phyloP scores from a whole-genome alignment of 371 early-diverging fungal species.

The Mortierella sp. region DNA sequence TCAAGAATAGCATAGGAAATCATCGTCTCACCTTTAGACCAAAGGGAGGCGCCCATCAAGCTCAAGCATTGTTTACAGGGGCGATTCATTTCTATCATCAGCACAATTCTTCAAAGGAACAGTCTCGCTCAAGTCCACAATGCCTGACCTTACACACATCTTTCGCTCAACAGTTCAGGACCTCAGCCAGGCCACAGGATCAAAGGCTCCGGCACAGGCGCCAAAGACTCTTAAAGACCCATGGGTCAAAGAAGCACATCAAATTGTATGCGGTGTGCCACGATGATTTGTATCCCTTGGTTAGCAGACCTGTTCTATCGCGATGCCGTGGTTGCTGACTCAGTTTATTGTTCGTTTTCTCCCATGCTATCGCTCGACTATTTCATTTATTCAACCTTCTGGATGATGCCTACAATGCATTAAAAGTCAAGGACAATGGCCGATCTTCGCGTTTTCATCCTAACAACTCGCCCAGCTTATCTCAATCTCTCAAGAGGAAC shows the following conservation, averaged over 20 bases:
- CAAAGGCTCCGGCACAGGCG: neutral
- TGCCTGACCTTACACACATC: slow-evolving; percentile 50
- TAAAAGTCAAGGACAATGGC: slow-evolving; percentile 47
- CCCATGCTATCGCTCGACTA: neutral
- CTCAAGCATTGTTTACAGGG: too few species aligned
- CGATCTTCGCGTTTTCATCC: slow-evolving; percentile 43
- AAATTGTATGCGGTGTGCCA: slow-evolving; percentile 32
- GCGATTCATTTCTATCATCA: too few species aligned
- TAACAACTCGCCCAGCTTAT: slow-evolving; percentile 47
- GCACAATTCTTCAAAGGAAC: too few species aligned
- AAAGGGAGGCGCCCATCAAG: too few species aligned
- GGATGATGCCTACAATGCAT: neutral
- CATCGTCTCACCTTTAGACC: too few species aligned
- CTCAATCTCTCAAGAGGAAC: slow-evolving; percentile 34
- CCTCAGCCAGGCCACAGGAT: slow-evolving; percentile 27
- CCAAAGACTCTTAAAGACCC: slow-evolving; percentile 9
- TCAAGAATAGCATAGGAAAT: too few species aligned
- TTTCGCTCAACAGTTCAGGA: slow-evolving; percentile 50
- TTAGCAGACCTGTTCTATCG: too few species aligned
- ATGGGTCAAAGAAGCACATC: slow-evolving; percentile 48
- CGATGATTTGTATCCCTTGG: too few species aligned
- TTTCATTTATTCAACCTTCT: neutral
- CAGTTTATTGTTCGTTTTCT: neutral
- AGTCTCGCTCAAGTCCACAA: too few species aligned
- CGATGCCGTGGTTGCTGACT: neutral